phyloP scores from a whole-genome alignment of 2,329 filamentous ascomycete species.

The Chalaropsis ovoidea region DNA sequence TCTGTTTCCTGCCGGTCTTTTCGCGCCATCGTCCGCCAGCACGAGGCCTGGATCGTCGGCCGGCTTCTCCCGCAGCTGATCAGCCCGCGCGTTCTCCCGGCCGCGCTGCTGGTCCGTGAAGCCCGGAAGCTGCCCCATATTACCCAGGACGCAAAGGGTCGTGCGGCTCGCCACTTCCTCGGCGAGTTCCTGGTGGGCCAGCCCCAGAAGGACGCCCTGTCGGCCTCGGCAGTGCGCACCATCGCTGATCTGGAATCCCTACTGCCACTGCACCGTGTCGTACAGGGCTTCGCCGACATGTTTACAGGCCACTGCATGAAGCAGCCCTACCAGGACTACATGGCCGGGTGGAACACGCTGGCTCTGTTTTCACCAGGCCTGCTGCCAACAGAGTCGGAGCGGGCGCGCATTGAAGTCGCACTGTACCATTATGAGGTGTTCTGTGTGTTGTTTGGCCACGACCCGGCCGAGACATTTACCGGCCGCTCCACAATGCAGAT shows the following conservation, averaged over 20 bases:
- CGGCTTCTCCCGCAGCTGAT: not conserved
- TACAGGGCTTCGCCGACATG: not conserved
- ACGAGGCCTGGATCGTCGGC: constrained; percentile 15
- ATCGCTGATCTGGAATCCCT: not conserved
- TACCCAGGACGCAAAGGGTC: not conserved
- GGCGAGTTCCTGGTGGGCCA: not conserved
- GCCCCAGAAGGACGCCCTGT: not conserved
- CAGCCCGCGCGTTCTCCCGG: not conserved
- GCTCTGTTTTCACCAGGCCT: constrained; percentile 10
- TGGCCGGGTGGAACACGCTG: constrained; percentile 15
- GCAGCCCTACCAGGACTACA: not conserved
- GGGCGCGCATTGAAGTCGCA: constrained; percentile 16
- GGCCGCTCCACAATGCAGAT: constrained; percentile 14
- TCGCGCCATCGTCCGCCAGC: not conserved
- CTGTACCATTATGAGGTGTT: constrained; percentile 23
- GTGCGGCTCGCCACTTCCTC: not conserved
- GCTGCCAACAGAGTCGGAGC: constrained; percentile 6
- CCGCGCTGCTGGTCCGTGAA: constrained; percentile 13
- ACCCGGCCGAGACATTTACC: not conserved
- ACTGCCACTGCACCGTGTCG: constrained; percentile 5
- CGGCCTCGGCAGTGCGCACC: not conserved
- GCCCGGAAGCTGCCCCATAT: constrained; percentile 16
- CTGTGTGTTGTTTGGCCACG: constrained; percentile 23
- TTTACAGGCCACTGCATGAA: constrained; percentile 9
- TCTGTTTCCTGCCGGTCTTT: not conserved